Evolutionary conservation across 805 yeast species (phyloP).

Genomic region (Monosporozyma solicola): DNA sequence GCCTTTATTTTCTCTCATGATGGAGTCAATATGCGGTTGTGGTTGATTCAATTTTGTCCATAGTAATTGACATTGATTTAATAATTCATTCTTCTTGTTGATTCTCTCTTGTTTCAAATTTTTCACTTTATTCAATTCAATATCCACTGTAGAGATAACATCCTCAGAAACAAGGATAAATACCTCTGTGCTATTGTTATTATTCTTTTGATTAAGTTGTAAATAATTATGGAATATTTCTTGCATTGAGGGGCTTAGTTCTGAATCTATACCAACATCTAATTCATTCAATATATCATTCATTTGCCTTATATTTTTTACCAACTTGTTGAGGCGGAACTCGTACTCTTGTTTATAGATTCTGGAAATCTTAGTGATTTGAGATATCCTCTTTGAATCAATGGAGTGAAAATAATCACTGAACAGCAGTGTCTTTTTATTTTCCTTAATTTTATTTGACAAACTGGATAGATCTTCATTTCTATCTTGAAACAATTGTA

Average conservation of each 20-base stretch:
- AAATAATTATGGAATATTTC: neutral
- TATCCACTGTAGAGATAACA: conserved; percentile 7
- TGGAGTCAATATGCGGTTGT: conserved; percentile 32
- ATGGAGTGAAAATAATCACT: conserved; percentile 17
- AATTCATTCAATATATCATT: conserved; percentile 16
- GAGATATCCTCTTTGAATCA: conserved; percentile 8
- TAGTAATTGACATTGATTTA: conserved; percentile 37
- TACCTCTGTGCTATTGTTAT: neutral
- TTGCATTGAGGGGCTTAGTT: neutral
- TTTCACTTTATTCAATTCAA: conserved; percentile 3
- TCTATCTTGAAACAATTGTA: neutral
- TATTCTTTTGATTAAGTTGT: neutral
- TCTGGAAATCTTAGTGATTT: conserved; percentile 5
- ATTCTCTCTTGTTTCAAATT: conserved; percentile 28
- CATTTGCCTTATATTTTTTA: conserved; percentile 9
- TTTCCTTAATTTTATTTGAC: conserved; percentile 13
- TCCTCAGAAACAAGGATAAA: neutral
- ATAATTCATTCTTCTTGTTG: conserved; percentile 29
- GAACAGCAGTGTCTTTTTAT: conserved; percentile 15
- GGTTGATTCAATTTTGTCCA: conserved; percentile 54
- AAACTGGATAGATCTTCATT: neutral
- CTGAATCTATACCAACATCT: neutral
- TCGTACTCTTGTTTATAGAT: conserved; percentile 14
- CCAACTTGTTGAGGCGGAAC: conserved; percentile 8
- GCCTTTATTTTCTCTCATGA: conserved; percentile 35